phyloP scores from a whole-genome alignment of 2,329 filamentous ascomycete genomes.

The Stagonosporopsis rhizophila region DNA sequence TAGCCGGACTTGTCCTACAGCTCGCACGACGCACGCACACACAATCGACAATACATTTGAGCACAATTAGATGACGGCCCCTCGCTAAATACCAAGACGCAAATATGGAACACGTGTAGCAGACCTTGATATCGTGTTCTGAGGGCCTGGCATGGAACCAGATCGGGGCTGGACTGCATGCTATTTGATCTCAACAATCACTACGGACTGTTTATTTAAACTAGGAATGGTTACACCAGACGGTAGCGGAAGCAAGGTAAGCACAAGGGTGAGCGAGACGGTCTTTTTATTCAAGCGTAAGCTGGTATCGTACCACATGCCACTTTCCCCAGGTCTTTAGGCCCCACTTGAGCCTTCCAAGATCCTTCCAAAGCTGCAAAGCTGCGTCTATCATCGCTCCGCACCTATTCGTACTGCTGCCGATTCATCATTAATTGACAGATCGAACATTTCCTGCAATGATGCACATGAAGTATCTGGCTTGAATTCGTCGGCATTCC shows the following conservation, averaged over 20 bases:
- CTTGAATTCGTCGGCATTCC: conserved; percentile 9
- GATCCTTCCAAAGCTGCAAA: background rate
- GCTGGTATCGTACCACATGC: background rate
- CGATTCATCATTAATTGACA: conserved; percentile 9
- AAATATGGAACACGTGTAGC: background rate
- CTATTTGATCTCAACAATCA: no score
- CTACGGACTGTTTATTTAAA: no score
- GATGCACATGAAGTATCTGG: conserved; percentile 10
- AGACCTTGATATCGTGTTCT: background rate
- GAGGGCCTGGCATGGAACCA: no score
- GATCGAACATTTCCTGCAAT: conserved; percentile 21
- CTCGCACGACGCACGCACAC: background rate
- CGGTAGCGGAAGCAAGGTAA: no score
- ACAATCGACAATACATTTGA: background rate
- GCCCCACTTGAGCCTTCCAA: no score
- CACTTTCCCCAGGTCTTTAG: no score
- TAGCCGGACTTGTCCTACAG: background rate
- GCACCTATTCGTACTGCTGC: background rate
- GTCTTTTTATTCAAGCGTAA: background rate
- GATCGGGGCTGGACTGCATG: no score
- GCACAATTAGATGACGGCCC: background rate
- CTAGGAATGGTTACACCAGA: no score
- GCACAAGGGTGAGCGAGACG: background rate
- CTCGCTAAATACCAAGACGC: background rate
- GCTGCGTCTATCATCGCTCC: background rate